Evolutionary conservation across 2,329 filamentous ascomycete genomes (phyloP).

Genomic region (Ophiostoma triangulosporum): DNA sequence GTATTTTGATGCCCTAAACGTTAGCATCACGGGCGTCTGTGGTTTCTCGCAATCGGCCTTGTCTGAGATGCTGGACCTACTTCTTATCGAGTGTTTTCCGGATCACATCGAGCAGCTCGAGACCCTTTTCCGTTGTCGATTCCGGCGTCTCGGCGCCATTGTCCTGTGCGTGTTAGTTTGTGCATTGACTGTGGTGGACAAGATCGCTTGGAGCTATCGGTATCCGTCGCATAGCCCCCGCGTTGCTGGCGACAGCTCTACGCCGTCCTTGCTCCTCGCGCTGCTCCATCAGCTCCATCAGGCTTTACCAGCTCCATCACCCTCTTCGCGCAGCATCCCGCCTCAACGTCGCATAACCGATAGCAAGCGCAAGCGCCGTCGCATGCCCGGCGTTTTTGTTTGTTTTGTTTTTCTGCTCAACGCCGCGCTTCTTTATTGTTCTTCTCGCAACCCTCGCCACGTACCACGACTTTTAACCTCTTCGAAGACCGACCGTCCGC

Average conservation of each 20-base stretch:
- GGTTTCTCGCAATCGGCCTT: neutral
- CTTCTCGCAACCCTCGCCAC: constrained; percentile 5
- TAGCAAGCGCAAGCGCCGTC: neutral
- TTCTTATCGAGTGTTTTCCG: constrained; percentile 68
- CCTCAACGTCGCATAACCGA: neutral
- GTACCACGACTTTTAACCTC: constrained; percentile 37
- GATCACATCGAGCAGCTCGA: constrained; percentile 62
- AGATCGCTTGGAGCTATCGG: neutral
- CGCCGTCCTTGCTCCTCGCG: neutral
- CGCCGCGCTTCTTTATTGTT: neutral
- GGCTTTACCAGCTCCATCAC: neutral
- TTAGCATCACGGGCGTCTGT: constrained; percentile 33
- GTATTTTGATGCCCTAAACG: constrained; percentile 48
- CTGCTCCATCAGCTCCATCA: neutral
- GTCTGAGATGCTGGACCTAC: constrained; percentile 38
- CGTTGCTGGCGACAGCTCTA: neutral
- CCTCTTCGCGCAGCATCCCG: neutral
- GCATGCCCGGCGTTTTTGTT: neutral
- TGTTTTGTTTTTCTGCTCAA: neutral
- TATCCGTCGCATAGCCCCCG: neutral
- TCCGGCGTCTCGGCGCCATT: constrained; percentile 48
- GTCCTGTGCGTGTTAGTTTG: constrained; percentile 11
- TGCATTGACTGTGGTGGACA: neutral
- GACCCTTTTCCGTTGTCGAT: constrained; percentile 56
- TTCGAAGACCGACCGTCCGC: constrained; percentile 38